A percentile compares a stretch with the other conserved stretches of the same genome.
These are phyloP conservation scores for Phaeosphaeriaceae sp. DNA, from an alignment of 2,329 filamentous ascomycete species.

Conservation along the genomic window DNA sequence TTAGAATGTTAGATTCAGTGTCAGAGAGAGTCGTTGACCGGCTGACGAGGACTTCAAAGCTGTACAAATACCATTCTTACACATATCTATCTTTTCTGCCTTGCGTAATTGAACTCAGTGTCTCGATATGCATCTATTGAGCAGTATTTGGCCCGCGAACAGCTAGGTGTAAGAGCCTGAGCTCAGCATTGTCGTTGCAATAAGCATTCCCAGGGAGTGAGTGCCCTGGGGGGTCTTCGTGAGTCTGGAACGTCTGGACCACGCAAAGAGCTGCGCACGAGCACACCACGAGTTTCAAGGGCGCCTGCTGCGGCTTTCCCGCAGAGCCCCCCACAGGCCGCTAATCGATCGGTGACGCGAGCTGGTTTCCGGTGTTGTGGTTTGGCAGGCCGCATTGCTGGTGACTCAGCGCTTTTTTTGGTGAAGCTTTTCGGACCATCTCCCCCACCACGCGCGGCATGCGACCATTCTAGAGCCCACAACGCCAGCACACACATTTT, in stretches of 20 bases:
- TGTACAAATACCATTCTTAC: not conserved
- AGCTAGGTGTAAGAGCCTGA: not conserved
- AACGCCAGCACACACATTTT: not conserved
- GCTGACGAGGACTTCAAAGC: not conserved
- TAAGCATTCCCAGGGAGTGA: slow-evolving; percentile 41
- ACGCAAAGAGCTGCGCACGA: slow-evolving; percentile 22
- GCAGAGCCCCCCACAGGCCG: slow-evolving; percentile 28
- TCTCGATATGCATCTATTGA: not conserved
- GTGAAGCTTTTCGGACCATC: slow-evolving; percentile 18
- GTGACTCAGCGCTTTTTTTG: slow-evolving; percentile 23
- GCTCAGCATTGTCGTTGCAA: slow-evolving; percentile 38
- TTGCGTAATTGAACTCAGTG: not conserved
- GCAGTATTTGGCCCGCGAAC: not conserved
- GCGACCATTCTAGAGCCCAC: slow-evolving; percentile 12
- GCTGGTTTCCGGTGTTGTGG: slow-evolving; percentile 18
- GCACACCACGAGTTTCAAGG: slow-evolving; percentile 20
- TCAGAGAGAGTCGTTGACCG: not conserved
- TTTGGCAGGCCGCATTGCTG: slow-evolving; percentile 13
- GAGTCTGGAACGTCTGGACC: slow-evolving; percentile 1
- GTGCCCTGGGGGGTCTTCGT: slow-evolving; percentile 29
- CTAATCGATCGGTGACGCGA: slow-evolving; percentile 29
- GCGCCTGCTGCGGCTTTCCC: slow-evolving; percentile 29
- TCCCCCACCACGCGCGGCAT: slow-evolving; percentile 17
- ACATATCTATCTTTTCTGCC: not conserved
- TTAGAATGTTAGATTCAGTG: not conserved